Conservation (phyloP, 495 filamentous ascomycete genomes). For the Rhypophila decipiens region DNA sequence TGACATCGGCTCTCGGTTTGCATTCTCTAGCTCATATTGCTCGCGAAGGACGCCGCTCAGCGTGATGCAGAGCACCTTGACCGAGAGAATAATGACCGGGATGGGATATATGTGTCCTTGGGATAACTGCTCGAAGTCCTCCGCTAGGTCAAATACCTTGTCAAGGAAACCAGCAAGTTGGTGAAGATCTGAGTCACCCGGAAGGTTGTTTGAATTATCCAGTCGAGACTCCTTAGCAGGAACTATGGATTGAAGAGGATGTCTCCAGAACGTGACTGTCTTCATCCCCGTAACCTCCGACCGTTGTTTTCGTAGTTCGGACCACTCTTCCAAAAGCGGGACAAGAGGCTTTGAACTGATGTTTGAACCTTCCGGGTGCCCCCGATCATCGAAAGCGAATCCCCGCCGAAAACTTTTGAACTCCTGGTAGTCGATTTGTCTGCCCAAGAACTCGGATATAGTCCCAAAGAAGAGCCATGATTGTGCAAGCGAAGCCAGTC, state of each 20-base stretch:
- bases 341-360: conserved; percentile 13
- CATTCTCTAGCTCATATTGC: conserved; percentile 1
- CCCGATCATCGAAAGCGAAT: neutral
- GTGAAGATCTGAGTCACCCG: neutral
- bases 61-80: conserved; percentile 18
- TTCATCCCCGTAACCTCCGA: neutral
- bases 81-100: conserved; percentile 17
- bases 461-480: conserved; percentile 22
- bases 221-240: neutral
- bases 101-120: conserved; percentile 16
- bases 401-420: conserved; percentile 5
- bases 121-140: conserved; percentile 20
- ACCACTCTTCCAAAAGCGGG: conserved; percentile 14
- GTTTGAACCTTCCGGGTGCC: conserved; percentile 1
- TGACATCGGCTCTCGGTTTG: too few relatives aligned
- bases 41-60: conserved; percentile 13
- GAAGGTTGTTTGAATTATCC: neutral
- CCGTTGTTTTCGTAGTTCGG: conserved; percentile 5
- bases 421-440: conserved; percentile 13
- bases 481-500: conserved; percentile 17
- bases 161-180: conserved; percentile 15
- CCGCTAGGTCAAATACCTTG: conserved; percentile 13
- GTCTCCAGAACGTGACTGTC: too few relatives aligned
- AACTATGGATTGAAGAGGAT: too few relatives aligned
- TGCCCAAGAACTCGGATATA: conserved; percentile 21